A percentile compares a stretch with the other conserved stretches of the same genome.
phyloP scores from a whole-genome alignment of 2,329 filamentous ascomycete species.

The Penicillium rolfsii region DNA sequence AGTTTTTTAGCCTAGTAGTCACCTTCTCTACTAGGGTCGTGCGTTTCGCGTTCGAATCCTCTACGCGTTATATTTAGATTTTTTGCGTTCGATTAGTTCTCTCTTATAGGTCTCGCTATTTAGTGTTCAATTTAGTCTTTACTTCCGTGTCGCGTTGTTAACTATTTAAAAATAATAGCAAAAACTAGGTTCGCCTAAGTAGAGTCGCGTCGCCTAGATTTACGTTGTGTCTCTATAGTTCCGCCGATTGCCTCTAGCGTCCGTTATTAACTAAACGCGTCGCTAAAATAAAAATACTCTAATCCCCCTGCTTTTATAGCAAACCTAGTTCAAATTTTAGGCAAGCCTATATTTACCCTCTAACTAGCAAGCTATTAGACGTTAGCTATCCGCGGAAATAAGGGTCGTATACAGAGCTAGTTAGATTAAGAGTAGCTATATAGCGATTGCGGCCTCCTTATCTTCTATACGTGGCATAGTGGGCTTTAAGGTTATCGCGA shows the following conservation, averaged over 20 bases:
- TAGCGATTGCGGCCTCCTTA: no score
- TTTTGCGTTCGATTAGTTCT: background rate
- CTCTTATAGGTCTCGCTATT: background rate
- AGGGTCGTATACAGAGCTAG: background rate
- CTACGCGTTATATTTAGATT: background rate
- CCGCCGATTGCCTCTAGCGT: background rate
- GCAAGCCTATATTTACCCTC: background rate
- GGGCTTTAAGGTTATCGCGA: no score
- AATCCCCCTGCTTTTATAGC: background rate
- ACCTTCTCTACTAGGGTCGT: background rate
- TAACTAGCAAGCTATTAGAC: background rate
- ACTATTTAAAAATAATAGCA: background rate
- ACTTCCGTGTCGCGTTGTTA: background rate
- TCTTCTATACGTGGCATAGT: no score
- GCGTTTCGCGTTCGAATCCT: background rate
- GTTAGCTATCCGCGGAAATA: background rate
- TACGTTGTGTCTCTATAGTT: background rate
- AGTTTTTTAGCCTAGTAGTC: no score
- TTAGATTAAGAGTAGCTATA: conserved; percentile 1
- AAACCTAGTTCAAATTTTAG: background rate
- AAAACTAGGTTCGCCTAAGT: background rate
- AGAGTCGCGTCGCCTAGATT: background rate
- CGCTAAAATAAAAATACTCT: no score
- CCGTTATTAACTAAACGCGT: no score
- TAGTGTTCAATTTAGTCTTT: background rate